Percentiles rank a stretch among this genome's conserved stretches.
Evolutionary conservation across 169 alveolate species (phyloP).

Genomic region (Haemoproteus tartakovskyi): DNA sequence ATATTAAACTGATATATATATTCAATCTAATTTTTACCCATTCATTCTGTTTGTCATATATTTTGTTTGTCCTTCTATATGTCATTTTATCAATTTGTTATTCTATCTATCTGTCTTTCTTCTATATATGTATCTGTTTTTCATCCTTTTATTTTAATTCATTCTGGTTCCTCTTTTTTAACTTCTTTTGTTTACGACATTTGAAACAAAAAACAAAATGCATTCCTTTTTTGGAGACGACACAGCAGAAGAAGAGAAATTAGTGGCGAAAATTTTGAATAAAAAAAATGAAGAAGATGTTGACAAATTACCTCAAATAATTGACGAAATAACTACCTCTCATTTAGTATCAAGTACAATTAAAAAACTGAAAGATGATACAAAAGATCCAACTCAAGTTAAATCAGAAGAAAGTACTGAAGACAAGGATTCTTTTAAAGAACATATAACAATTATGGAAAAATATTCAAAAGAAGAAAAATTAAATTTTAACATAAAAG

Average conservation of each 20-base stretch:
- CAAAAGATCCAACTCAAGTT: too few relatives aligned
- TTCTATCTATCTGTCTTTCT: too few relatives aligned
- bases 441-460: too few relatives aligned
- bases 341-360: not conserved
- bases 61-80: too few relatives aligned
- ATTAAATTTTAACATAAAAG: not conserved
- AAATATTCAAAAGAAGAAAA: constrained; percentile 1
- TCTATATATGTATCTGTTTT: too few relatives aligned
- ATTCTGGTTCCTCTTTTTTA: too few relatives aligned
- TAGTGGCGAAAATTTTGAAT: constrained; percentile 8
- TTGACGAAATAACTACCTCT: constrained; percentile 10
- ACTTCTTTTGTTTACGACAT: too few relatives aligned
- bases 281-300: not conserved
- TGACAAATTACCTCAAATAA: constrained; percentile 10
- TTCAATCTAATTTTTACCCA: too few relatives aligned
- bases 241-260: constrained; percentile 51
- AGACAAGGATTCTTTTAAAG: not conserved
- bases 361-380: not conserved
- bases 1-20: too few relatives aligned
- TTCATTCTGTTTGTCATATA: too few relatives aligned
- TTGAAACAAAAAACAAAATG: constrained; percentile 15
- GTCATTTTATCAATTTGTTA: too few relatives aligned
- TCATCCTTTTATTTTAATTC: too few relatives aligned
- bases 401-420: not conserved
- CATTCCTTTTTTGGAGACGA: constrained; percentile 54